These are phyloP conservation scores for Pseudozyma pruni DNA, from an alignment of 1,284 basidiomycete species.

Conservation along the genomic window DNA sequence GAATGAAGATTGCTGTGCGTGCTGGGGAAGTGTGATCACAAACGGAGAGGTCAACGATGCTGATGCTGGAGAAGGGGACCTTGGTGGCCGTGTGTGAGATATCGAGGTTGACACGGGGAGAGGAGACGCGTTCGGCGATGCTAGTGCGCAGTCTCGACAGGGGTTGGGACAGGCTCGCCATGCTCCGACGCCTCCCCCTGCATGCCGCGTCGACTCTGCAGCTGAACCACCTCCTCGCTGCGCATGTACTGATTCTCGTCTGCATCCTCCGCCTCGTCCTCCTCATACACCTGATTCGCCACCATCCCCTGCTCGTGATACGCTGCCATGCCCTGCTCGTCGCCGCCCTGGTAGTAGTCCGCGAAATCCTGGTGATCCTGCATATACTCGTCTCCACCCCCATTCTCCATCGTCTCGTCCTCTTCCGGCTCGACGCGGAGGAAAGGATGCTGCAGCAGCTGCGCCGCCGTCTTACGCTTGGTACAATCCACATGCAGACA, in stretches of 20 bases:
- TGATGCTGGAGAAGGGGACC: too few species aligned
- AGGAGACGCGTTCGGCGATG: constrained; percentile 4
- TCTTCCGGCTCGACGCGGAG: constrained; percentile 32
- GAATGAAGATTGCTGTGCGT: too few species aligned
- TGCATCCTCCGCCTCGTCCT: constrained; percentile 27
- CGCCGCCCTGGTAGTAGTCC: constrained; percentile 25
- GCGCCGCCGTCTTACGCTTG: constrained; percentile 55
- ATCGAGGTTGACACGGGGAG: neutral
- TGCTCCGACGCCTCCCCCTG: constrained; percentile 18
- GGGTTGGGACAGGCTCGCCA: constrained; percentile 1
- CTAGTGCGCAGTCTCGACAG: neutral
- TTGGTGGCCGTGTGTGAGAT: neutral
- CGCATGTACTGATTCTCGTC: constrained; percentile 17
- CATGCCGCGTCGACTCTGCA: constrained; percentile 22
- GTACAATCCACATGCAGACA: constrained; percentile 65
- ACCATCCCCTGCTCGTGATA: neutral
- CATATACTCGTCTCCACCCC: constrained; percentile 1
- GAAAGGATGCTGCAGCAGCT: constrained; percentile 60
- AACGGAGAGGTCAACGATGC: too few species aligned
- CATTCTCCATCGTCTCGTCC: constrained; percentile 24
- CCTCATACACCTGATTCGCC: constrained; percentile 4
- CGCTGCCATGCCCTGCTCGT: constrained; percentile 4
- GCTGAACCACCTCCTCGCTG: constrained; percentile 28
- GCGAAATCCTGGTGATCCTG: constrained; percentile 28
- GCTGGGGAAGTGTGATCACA: too few species aligned